phyloP scores from a whole-genome alignment of 2,329 filamentous ascomycete species.

The Plenodomus tracheiphilus region DNA sequence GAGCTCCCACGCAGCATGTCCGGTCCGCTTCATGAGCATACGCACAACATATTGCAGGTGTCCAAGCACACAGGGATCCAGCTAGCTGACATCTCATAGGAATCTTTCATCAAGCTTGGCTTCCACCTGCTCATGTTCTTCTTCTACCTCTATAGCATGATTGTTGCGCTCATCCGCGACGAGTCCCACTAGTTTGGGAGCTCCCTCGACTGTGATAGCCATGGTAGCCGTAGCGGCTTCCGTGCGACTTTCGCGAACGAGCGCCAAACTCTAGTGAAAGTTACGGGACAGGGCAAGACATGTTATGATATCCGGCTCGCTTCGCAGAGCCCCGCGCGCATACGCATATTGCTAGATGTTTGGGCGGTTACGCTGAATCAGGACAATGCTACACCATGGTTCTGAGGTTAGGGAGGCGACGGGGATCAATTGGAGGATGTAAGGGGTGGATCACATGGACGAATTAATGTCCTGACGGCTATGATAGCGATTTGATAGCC shows the following conservation, averaged over 20 bases:
- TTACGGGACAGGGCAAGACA: neutral
- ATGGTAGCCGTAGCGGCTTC: slow-evolving; percentile 2
- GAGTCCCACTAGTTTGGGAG: slow-evolving; percentile 71
- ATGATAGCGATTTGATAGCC: slow-evolving; percentile 39
- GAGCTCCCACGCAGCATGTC: slow-evolving; percentile 1
- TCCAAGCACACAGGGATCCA: neutral
- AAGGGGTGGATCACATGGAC: slow-evolving; percentile 3
- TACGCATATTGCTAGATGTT: slow-evolving; percentile 12
- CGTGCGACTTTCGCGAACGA: slow-evolving; percentile 3
- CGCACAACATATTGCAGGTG: neutral
- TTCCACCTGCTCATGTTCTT: slow-evolving; percentile 99
- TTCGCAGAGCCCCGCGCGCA: slow-evolving; percentile 10
- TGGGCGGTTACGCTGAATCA: slow-evolving; percentile 4
- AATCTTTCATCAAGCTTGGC: slow-evolving; percentile 98
- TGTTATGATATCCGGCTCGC: slow-evolving; percentile 18
- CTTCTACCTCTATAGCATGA: slow-evolving; percentile 99
- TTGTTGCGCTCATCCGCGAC: slow-evolving; percentile 93
- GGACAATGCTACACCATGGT: slow-evolving; percentile 5
- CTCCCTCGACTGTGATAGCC: slow-evolving; percentile 1
- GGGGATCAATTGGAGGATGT: neutral
- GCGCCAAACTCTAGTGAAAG: neutral
- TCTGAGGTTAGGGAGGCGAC: neutral
- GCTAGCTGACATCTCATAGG: slow-evolving; percentile 56
- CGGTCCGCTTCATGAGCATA: neutral
- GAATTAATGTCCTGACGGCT: slow-evolving; percentile 29